Conservation (phyloP, 768 basidiomycete genomes). For the Leccinum uliginosum region DNA sequence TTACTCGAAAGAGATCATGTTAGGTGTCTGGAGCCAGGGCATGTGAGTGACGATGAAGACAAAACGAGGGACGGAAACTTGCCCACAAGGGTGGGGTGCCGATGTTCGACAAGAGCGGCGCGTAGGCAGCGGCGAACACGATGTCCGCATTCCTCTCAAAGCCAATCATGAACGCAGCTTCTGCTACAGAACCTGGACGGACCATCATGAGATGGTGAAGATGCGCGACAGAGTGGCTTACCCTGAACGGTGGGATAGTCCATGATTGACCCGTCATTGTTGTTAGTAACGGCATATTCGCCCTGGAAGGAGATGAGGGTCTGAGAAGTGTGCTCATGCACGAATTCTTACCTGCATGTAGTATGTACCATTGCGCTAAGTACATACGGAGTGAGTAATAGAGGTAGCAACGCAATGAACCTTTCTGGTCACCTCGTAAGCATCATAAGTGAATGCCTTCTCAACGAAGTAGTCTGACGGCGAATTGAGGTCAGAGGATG, state of each 20-base stretch:
- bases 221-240: not conserved
- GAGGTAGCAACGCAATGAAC: not conserved
- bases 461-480: not conserved
- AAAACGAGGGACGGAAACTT: not conserved
- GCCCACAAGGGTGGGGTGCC: not conserved
- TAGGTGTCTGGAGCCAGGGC: not conserved
- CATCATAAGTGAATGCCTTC: not conserved
- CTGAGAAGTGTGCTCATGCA: not conserved
- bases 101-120: not conserved
- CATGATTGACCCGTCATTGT: not conserved
- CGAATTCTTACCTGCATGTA: not conserved
- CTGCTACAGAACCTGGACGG: not conserved
- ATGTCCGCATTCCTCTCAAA: not conserved
- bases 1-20: not conserved
- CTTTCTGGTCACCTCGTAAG: not conserved
- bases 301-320: not conserved
- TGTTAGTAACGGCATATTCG: not conserved
- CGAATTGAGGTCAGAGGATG: not conserved
- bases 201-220: not conserved
- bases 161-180: not conserved
- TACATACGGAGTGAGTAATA: not conserved
- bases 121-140: not conserved
- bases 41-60: not conserved
- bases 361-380: not conserved
- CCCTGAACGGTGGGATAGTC: not conserved